Conservation (phyloP, 2,329 filamentous ascomycete species). For the Zymoseptoria pseudotritici region DNA sequence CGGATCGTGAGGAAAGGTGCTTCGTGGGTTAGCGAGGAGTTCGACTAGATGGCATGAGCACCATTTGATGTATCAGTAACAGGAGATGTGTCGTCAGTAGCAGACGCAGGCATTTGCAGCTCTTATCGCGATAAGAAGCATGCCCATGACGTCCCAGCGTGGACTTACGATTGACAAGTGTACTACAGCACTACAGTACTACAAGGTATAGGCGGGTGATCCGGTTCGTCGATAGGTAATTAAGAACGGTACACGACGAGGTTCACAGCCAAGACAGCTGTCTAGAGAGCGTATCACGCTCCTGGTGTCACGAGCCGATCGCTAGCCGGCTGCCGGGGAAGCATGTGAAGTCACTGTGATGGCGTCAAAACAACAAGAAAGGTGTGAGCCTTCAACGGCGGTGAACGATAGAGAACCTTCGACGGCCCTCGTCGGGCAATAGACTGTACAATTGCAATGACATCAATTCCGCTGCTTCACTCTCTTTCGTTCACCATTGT, state of each 20-base stretch:
- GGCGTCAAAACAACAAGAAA: neutral
- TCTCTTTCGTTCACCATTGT: neutral
- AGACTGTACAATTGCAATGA: too few species aligned
- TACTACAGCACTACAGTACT: neutral
- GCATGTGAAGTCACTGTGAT: neutral
- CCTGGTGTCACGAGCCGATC: neutral
- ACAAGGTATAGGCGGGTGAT: too few species aligned
- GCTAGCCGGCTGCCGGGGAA: neutral
- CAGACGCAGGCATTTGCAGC: neutral
- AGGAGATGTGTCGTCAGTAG: neutral
- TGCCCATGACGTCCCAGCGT: neutral
- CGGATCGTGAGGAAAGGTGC: neutral
- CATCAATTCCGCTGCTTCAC: too few species aligned
- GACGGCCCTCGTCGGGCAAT: too few species aligned
- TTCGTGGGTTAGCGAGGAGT: slow-evolving; percentile 11
- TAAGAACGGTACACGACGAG: neutral
- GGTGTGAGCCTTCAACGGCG: neutral
- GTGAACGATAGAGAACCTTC: neutral
- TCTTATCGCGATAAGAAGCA: neutral
- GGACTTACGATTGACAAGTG: neutral
- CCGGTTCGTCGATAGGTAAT: neutral
- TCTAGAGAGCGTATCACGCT: neutral
- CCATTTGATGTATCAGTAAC: slow-evolving; percentile 5
- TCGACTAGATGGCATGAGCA: slow-evolving; percentile 4
- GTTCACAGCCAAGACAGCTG: neutral